Evolutionary conservation across 371 early-diverging fungal genomes (phyloP).

Genomic region (Dipsacomyces acuminosporus): DNA sequence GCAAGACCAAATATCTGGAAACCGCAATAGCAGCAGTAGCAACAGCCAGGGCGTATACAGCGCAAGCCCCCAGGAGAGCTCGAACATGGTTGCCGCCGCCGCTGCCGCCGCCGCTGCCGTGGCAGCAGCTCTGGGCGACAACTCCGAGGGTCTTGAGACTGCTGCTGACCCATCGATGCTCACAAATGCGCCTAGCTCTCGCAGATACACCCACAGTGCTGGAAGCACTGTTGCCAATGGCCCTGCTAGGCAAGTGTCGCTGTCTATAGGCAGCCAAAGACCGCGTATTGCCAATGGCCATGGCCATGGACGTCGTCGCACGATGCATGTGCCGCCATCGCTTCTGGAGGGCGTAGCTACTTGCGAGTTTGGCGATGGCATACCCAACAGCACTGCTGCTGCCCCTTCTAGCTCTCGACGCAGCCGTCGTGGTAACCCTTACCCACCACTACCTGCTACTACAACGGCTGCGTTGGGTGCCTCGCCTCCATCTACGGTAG

Average conservation of each 20-base stretch:
- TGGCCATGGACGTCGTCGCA: conserved; percentile 24
- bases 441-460: conserved; percentile 18
- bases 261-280: background rate
- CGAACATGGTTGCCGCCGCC: conserved; percentile 6
- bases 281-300: background rate
- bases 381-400: background rate
- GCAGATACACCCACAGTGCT: conserved; percentile 6
- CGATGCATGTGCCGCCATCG: conserved; percentile 43
- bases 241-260: too few relatives aligned
- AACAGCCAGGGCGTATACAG: conserved; percentile 4
- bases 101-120: conserved; percentile 29
- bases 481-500: too few relatives aligned
- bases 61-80: conserved; percentile 1
- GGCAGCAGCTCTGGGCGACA: conserved; percentile 18
- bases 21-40: background rate
- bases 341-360: conserved; percentile 36
- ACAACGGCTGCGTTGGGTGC: too few relatives aligned
- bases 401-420: background rate
- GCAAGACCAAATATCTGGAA: conserved; percentile 1
- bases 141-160: background rate
- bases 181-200: background rate
- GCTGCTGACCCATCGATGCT: conserved; percentile 4
- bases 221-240: background rate
- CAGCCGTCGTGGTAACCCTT: conserved; percentile 1
- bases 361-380: conserved; percentile 13